Conservation (phyloP, 129 eudicot species). For the Chrysanthemum makinoi region DNA sequence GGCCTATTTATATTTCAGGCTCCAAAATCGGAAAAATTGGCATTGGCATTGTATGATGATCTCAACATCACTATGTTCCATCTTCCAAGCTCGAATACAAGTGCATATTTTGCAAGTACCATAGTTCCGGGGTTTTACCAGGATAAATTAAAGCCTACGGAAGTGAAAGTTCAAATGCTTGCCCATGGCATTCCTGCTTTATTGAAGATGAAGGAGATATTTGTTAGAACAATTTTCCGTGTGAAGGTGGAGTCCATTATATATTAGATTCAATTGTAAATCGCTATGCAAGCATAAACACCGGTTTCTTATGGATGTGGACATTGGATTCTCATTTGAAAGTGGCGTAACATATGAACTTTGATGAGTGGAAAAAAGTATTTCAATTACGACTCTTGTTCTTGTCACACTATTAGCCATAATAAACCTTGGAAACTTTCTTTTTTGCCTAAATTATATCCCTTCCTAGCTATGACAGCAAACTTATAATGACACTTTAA, state of each 20-base stretch:
- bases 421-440: no score
- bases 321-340: neutral
- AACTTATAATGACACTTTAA: no score
- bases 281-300: neutral
- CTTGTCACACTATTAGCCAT: no score
- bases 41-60: conserved; percentile 8
- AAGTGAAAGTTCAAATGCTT: conserved; percentile 4
- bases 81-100: neutral
- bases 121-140: conserved; percentile 1
- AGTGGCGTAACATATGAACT: no score
- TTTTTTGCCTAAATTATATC: no score
- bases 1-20: neutral
- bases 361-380: no score
- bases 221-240: neutral
- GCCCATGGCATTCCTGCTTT: no score
- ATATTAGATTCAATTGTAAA: conserved; percentile 2
- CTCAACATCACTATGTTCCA: conserved; percentile 8
- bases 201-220: neutral
- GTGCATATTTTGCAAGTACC: neutral
- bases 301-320: neutral
- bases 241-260: neutral
- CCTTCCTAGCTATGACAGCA: no score
- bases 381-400: no score
- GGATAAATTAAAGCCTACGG: neutral
- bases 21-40: conserved; percentile 13